Base-by-base conservation (phyloP, 768 basidiomycete genomes). In the Cystobasidiopsis lactophilus region DNA sequence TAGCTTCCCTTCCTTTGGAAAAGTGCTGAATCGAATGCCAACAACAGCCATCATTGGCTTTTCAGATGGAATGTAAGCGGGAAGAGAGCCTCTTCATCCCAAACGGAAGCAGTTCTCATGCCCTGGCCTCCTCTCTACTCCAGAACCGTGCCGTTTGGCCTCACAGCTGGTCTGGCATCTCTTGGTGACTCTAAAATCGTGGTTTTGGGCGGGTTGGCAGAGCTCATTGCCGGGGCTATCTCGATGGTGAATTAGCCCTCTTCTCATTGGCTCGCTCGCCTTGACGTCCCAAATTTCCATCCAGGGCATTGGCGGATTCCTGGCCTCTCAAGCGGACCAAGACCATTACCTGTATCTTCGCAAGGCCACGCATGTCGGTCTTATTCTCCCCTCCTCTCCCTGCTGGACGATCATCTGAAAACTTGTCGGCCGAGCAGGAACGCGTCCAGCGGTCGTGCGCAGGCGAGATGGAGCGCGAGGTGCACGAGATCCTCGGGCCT, bases 301-400 rank as follows among this genome's bases (percentile, higher is more conserved):
- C n/a, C n/a, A n/a, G n/a, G 93, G 93, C 56, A 82, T 98, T 38
- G 93, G 93, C 50, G 91, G 91, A 19, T 95, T 91, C 74, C 79
- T 98, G 46, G 88, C 88, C 2, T 86, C 89, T 1, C 85, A 98
- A 67, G 81, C 91, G 29, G 93, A 98, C 67, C 79, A 88, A 43
- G 91, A 95, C 65, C 82, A 93, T 67, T 89, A 55, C 48, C 81
- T 78, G 43, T 93, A 82, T 68, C 75, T 81, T 29, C 75, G 72
- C 27, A 72, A 75, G 37, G 74, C 78, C 56, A 89, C 85, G 2
- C 38, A 59, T 30, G 56, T 58, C 3, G 40, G 57, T 44, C 19
- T 21, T 19, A 3, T 18, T 4, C 18, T 4, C 3, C n/a, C 16
- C 39, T n/a, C n/a, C n/a, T n/a, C n/a, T n/a, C n/a, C n/a, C n/a